phyloP scores from a whole-genome alignment of 1,139 yeast genomes.

The Geotrichum citri-aurantii region DNA sequence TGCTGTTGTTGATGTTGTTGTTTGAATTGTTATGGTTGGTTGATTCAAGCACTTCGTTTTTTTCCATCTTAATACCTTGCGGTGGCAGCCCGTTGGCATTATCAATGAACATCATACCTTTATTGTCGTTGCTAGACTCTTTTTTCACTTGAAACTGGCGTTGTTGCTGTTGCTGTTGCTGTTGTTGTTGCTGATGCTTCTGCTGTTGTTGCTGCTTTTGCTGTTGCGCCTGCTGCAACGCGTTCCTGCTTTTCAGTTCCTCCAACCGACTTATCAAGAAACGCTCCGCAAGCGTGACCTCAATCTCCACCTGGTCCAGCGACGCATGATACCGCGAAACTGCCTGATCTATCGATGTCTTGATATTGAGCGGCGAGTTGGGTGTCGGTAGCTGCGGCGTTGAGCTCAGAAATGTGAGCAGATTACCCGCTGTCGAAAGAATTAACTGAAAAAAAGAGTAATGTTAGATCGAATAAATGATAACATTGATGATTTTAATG shows the following conservation, averaged over 20 bases:
- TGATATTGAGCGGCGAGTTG: conserved; percentile 13
- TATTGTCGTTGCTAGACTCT: not conserved
- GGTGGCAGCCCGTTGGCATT: not conserved
- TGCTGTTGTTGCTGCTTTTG: not conserved
- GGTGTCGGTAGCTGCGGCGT: conserved; percentile 13
- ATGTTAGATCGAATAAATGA: no score
- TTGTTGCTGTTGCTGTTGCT: not conserved
- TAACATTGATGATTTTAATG: no score
- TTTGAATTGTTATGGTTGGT: not conserved
- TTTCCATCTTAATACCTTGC: not conserved
- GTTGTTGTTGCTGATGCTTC: not conserved
- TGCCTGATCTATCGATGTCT: conserved; percentile 13
- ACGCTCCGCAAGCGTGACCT: conserved; percentile 6
- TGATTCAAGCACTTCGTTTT: not conserved
- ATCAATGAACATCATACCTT: not conserved
- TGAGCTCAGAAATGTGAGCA: conserved; percentile 14
- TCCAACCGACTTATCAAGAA: not conserved
- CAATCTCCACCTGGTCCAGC: conserved; percentile 15
- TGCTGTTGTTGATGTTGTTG: not conserved
- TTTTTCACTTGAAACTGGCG: not conserved
- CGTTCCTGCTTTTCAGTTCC: not conserved
- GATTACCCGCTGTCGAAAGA: conserved; percentile 12
- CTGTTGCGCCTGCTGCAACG: not conserved
- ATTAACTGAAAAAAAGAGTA: not conserved
- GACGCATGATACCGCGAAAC: conserved; percentile 10